Evolutionary conservation across 2,329 filamentous ascomycete species (phyloP).

Genomic region (Colletotrichum higginsianum): DNA sequence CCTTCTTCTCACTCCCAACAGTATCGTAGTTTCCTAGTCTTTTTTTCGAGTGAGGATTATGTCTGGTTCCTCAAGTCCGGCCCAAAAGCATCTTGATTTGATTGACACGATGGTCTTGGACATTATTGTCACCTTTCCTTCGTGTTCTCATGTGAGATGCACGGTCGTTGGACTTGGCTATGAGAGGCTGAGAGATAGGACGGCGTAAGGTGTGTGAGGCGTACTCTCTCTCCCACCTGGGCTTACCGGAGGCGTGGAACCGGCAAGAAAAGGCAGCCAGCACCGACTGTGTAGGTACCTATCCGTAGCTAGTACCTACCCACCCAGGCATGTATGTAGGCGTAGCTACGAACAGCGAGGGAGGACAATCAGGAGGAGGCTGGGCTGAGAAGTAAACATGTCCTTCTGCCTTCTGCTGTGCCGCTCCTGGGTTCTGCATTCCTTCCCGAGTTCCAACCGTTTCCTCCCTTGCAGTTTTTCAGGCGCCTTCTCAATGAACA

Average conservation of each 20-base stretch:
- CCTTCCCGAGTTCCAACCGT: neutral
- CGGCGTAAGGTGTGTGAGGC: neutral
- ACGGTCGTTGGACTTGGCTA: neutral
- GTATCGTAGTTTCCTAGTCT: too few species aligned
- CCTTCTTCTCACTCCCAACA: too few species aligned
- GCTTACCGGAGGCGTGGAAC: neutral
- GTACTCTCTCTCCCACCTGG: neutral
- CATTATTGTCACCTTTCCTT: neutral
- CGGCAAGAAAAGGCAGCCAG: neutral
- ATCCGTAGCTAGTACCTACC: too few species aligned
- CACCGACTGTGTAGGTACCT: neutral
- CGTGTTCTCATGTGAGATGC: neutral
- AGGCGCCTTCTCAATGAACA: neutral
- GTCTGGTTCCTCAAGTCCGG: too few species aligned
- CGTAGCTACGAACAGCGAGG: neutral
- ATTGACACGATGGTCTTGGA: neutral
- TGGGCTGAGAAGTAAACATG: neutral
- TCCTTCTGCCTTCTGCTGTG: neutral
- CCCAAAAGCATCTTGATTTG: neutral
- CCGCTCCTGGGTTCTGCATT: neutral
- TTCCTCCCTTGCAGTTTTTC: neutral
- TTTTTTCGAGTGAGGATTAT: too few species aligned
- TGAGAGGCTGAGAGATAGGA: neutral
- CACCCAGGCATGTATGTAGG: neutral
- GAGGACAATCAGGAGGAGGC: neutral